Evolutionary conservation across 2,329 filamentous ascomycete species (phyloP), one percentile per base, ranked within the genome.

Genomic region (Graphilbum fragrans): DNA sequence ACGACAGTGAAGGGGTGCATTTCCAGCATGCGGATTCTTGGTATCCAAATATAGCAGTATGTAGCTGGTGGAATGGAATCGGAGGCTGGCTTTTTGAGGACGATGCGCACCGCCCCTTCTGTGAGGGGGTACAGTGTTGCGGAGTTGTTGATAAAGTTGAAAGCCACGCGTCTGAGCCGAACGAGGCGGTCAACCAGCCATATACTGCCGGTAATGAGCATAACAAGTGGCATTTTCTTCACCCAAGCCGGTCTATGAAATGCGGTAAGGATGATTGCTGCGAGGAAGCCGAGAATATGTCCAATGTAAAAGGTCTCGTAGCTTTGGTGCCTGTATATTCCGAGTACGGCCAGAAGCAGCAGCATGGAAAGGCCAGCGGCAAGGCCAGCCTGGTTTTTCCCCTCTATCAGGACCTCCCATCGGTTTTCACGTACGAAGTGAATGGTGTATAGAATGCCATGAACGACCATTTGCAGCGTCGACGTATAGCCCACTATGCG

Each of bases 1-100:
- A 67, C 67, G 39, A 78, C 69, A 3, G 73, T 77, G 48, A 78
- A 77, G 0, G 74, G 74, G 43, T 80, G 75, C 2, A 69, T 74
- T 52, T 79, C 68, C 11, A 66, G 56, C 1, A 60, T 43, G 2
- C 72, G 64, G 27, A 77, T 62, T 7, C 57, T 57, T 0, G 74
- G 75, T 8, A 79, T 63, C 70, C 72, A 78, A 21, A 79, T 55
- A 51, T 74, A 78, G 46, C 69, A 72, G 50, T 80, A 74, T 40
- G 67, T 66, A 4, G 72, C 74, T 1, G 74, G 63, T 2, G 55
- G 50, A 5, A 31, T 7, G 5, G 65, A 64, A 6, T 53, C 47
- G 2, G 55, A 53, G 1, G 62, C 44, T 2, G 63, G 62, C 11
- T 66, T 61, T 47, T 67, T 66, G 16, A 74, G 56, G 2, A 67